These are phyloP conservation scores for Eucalyptus tenuipes DNA, from an alignment of 345 rosid genomes.

Conservation along the genomic window DNA sequence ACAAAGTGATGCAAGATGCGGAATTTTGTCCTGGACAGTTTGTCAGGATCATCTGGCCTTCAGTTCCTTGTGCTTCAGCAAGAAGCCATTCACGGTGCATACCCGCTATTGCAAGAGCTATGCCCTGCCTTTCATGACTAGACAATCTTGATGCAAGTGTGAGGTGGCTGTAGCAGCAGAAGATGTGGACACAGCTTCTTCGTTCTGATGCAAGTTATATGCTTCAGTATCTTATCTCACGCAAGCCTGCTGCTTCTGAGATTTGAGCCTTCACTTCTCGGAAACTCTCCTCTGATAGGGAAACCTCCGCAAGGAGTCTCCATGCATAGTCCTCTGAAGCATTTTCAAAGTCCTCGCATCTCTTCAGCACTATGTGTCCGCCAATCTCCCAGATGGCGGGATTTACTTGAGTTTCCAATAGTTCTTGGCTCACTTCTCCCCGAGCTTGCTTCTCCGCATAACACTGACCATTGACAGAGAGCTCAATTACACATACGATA, in stretches of 20 bases:
- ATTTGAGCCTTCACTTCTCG: conserved; percentile 20
- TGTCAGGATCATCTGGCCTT: background rate
- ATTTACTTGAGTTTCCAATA: conserved; percentile 36
- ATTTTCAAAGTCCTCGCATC: conserved; percentile 21
- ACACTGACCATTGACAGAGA: conserved; percentile 8
- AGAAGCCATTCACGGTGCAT: background rate
- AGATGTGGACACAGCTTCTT: background rate
- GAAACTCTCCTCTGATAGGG: conserved; percentile 34
- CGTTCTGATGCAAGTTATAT: background rate
- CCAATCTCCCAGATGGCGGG: conserved; percentile 48
- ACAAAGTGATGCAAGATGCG: background rate
- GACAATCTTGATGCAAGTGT: background rate
- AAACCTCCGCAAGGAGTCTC: conserved; percentile 42
- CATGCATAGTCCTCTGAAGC: conserved; percentile 30
- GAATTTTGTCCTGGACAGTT: background rate
- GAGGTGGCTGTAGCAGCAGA: background rate
- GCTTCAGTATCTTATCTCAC: background rate
- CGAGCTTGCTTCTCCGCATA: conserved; percentile 46
- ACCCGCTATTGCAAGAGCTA: background rate
- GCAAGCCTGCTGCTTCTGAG: conserved; percentile 14
- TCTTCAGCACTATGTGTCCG: conserved; percentile 38
- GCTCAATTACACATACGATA: background rate
- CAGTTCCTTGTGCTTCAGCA: background rate
- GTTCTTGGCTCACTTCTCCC: conserved; percentile 28
- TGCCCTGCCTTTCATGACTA: background rate